Evolutionary conservation across 441 rosid genomes (phyloP).

Genomic region (Brassica hybrid): DNA sequence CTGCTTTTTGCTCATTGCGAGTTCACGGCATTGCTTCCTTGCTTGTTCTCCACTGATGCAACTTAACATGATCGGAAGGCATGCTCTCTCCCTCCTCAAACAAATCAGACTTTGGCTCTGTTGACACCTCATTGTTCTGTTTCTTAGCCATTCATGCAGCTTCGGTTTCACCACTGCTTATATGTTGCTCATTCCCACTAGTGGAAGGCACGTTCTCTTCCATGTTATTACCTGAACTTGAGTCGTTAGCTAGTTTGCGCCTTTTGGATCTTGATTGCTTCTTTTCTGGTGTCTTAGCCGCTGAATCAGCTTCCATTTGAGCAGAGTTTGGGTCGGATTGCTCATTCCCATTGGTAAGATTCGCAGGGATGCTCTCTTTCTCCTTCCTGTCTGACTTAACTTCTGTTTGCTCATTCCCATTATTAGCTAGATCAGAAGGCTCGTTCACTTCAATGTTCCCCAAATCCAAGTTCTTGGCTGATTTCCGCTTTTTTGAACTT

Average conservation of each 20-base stretch:
- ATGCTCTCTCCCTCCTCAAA: not conserved
- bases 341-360: constrained; percentile 9
- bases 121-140: not conserved
- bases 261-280: constrained; percentile 20
- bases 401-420: constrained; percentile 17
- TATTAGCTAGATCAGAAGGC: constrained; percentile 6
- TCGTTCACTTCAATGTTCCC: constrained; percentile 7
- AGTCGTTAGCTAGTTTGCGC: constrained; percentile 23
- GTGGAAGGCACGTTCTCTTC: constrained; percentile 21
- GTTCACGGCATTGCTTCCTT: not conserved
- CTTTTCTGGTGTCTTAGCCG: constrained; percentile 9
- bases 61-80: not conserved
- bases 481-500: constrained; percentile 11
- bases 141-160: constrained; percentile 16
- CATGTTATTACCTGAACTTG: not conserved
- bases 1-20: not conserved
- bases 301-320: constrained; percentile 26
- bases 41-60: constrained; percentile 6
- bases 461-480: constrained; percentile 17
- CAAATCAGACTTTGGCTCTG: not conserved
- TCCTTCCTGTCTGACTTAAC: not conserved
- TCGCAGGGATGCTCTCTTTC: constrained; percentile 22
- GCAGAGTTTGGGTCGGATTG: constrained; percentile 20
- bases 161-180: constrained; percentile 15
- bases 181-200: constrained; percentile 6